phyloP scores from a whole-genome alignment of 768 basidiomycete species.

The Kondoa malvinella region DNA sequence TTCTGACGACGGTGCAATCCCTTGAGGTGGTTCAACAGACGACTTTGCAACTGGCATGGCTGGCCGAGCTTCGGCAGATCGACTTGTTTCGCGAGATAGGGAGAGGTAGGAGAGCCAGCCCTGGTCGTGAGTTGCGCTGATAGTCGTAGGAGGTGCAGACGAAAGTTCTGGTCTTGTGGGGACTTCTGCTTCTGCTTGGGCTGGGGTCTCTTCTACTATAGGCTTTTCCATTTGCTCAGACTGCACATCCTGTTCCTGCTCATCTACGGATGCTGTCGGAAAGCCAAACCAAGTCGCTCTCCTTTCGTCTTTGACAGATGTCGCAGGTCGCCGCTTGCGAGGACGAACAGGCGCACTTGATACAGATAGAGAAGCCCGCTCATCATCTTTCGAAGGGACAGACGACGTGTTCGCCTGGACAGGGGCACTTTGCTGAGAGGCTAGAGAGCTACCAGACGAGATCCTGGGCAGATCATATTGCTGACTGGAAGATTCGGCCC shows the following conservation, averaged over 20 bases:
- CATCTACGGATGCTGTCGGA: background rate
- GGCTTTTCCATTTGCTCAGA: background rate
- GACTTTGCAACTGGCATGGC: background rate
- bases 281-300: background rate
- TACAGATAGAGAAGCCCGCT: too few relatives aligned
- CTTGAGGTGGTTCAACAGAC: background rate
- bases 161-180: background rate
- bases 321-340: background rate
- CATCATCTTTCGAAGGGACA: background rate
- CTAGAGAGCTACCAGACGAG: background rate
- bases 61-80: background rate
- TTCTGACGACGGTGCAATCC: too few relatives aligned
- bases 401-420: background rate
- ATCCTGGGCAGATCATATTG: background rate
- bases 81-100: background rate
- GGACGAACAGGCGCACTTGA: background rate
- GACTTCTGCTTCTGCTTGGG: background rate
- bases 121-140: too few relatives aligned
- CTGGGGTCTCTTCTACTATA: background rate
- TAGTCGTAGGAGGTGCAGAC: background rate
- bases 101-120: background rate
- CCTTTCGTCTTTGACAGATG: background rate
- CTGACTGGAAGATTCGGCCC: background rate
- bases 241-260: background rate
- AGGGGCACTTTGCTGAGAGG: background rate